Evolutionary conservation across 2,329 filamentous ascomycete species (phyloP).

Genomic region (Botrytis elliptica): DNA sequence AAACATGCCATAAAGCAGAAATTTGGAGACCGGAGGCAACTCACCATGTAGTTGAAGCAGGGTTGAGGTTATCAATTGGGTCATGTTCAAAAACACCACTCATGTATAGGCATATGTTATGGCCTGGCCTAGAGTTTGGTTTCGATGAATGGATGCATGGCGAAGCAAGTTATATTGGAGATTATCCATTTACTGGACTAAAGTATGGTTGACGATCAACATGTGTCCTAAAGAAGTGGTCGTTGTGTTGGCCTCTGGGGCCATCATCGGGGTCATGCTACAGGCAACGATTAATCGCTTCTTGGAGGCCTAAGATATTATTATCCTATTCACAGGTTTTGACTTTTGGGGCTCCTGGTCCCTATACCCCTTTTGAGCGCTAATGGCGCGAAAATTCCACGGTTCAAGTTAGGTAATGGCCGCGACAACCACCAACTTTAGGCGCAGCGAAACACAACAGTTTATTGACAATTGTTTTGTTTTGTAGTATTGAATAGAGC

Average conservation of each 20-base stretch:
- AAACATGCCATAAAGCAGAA: neutral
- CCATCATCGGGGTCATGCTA: neutral
- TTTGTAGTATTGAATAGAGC: neutral
- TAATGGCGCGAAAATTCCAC: neutral
- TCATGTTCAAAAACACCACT: neutral
- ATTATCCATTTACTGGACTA: neutral
- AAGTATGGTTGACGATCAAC: neutral
- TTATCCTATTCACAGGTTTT: neutral
- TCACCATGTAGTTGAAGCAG: neutral
- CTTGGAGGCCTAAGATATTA: accelerated
- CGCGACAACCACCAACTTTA: neutral
- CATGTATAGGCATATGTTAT: neutral
- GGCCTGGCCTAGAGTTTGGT: neutral
- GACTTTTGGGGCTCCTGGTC: neutral
- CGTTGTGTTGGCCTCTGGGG: neutral
- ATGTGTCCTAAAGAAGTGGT: neutral
- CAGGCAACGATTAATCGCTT: neutral
- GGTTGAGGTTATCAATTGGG: neutral
- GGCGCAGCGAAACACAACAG: neutral
- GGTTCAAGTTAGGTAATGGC: neutral
- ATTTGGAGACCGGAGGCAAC: neutral
- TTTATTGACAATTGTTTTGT: neutral
- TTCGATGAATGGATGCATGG: neutral
- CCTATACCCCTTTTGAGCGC: neutral
- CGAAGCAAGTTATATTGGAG: neutral